A percentile compares a stretch with the other conserved stretches of the same genome.
These are phyloP conservation scores for Conticribra guillardii DNA, from an alignment of 108 stramenopile genomes.

Conservation along the genomic window DNA sequence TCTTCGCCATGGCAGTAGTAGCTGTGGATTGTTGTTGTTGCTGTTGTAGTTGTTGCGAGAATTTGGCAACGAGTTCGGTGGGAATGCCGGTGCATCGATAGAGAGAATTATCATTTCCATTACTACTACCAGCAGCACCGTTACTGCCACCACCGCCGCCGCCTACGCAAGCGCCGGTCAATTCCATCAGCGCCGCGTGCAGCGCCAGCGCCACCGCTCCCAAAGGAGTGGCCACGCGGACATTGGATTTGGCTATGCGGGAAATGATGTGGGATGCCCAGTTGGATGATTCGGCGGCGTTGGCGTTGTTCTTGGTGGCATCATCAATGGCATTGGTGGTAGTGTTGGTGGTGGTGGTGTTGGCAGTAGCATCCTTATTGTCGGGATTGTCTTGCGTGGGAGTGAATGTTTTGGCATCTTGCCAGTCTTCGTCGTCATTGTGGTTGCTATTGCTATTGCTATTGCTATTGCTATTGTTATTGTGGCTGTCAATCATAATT, in stretches of 20 bases:
- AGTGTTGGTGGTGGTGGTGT: neutral
- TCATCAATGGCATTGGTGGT: slow-evolving; percentile 7
- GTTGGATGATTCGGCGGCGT: slow-evolving; percentile 34
- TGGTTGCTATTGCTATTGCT: slow-evolving; percentile 16
- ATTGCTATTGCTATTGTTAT: neutral
- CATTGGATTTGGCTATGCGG: slow-evolving; percentile 51
- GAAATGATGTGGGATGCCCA: slow-evolving; percentile 56
- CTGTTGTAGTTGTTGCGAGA: slow-evolving; percentile 4
- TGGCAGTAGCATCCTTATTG: slow-evolving; percentile 1
- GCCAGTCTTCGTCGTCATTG: slow-evolving; percentile 46
- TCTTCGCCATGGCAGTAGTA: neutral
- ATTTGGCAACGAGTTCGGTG: slow-evolving; percentile 14
- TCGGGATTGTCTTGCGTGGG: neutral
- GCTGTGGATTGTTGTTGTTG: slow-evolving; percentile 7
- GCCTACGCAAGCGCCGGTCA: too few relatives aligned
- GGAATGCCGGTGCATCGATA: slow-evolving; percentile 78
- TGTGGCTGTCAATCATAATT: too few relatives aligned
- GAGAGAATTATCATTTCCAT: neutral
- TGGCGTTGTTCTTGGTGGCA: slow-evolving; percentile 1
- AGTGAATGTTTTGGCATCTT: slow-evolving; percentile 28
- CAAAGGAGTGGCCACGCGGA: slow-evolving; percentile 53
- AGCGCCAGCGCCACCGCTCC: slow-evolving; percentile 71
- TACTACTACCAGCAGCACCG: slow-evolving; percentile 15
- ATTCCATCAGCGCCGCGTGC: slow-evolving; percentile 64
- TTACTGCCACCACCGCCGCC: too few relatives aligned